phyloP scores from a whole-genome alignment of 768 basidiomycete species.

The Scleroderma bovista region DNA sequence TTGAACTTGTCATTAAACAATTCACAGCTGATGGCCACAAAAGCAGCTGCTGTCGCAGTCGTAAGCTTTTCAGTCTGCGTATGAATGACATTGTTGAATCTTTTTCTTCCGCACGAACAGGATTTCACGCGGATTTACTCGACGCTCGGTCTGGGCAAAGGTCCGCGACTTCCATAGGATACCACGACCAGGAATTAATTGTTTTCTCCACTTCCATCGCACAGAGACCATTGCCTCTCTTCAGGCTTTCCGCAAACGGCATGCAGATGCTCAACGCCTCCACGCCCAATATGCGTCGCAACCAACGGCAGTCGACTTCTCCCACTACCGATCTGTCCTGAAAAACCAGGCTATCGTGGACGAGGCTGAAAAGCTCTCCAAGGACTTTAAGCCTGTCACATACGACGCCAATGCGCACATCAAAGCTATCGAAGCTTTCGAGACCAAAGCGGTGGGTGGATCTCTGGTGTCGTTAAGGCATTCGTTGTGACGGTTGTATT shows the following conservation, averaged over 20 bases:
- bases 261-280: conserved; percentile 80
- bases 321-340: conserved; percentile 84
- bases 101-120: conserved; percentile 34
- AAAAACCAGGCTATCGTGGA: conserved; percentile 92
- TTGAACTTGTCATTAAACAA: not conserved
- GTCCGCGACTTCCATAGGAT: conserved; percentile 30
- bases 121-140: conserved; percentile 82
- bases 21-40: conserved; percentile 53
- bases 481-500: conserved; percentile 4
- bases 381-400: conserved; percentile 87
- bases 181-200: not conserved
- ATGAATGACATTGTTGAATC: conserved; percentile 1
- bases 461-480: not conserved
- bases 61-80: conserved; percentile 30
- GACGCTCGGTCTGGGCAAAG: conserved; percentile 81
- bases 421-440: conserved; percentile 95
- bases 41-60: conserved; percentile 64
- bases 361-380: conserved; percentile 86
- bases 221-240: conserved; percentile 86
- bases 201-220: not conserved
- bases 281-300: conserved; percentile 56
- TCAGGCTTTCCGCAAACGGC: conserved; percentile 94
- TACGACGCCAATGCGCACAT: conserved; percentile 87
- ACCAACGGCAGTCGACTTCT: conserved; percentile 82
- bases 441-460: conserved; percentile 81